These are phyloP conservation scores for Hypomyces rosellus DNA, from an alignment of 2,329 filamentous ascomycete genomes.

Conservation along the genomic window DNA sequence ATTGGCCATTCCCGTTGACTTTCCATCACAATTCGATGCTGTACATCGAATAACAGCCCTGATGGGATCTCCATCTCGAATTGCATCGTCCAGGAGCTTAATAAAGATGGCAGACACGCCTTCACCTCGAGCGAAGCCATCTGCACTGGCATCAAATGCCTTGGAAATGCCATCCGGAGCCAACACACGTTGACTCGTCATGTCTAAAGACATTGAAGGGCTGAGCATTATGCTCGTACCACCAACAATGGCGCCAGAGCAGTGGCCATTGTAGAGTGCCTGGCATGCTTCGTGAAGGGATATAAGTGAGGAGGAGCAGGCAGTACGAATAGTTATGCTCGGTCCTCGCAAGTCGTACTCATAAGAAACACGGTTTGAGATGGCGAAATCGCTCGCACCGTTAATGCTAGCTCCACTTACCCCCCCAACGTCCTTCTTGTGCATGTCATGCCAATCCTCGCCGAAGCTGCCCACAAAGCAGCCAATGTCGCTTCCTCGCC, in stretches of 20 bases:
- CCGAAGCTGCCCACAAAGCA: not conserved
- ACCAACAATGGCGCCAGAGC: conserved; percentile 20
- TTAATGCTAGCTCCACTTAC: not conserved
- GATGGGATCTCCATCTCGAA: conserved; percentile 37
- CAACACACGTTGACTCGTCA: not conserved
- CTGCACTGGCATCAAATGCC: not conserved
- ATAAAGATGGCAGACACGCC: conserved; percentile 35
- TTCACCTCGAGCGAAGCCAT: conserved; percentile 30
- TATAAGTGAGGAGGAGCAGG: conserved; percentile 5
- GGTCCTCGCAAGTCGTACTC: conserved; percentile 8
- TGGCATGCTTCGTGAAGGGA: conserved; percentile 5
- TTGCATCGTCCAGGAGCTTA: conserved; percentile 36
- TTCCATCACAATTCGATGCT: conserved; percentile 31
- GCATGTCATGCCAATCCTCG: not conserved
- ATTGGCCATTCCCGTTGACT: conserved; percentile 16
- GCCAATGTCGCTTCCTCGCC: not conserved
- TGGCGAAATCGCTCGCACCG: not conserved
- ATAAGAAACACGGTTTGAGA: conserved; percentile 10
- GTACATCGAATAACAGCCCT: conserved; percentile 29
- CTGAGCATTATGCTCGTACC: conserved; percentile 27
- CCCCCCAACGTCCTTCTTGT: not conserved
- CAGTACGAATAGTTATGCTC: not conserved
- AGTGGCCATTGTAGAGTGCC: conserved; percentile 2
- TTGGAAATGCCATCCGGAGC: not conserved
- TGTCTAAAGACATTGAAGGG: conserved; percentile 9